Conservation (phyloP, 371 early-diverging fungal species). For the Haplosporangium sp. region DNA sequence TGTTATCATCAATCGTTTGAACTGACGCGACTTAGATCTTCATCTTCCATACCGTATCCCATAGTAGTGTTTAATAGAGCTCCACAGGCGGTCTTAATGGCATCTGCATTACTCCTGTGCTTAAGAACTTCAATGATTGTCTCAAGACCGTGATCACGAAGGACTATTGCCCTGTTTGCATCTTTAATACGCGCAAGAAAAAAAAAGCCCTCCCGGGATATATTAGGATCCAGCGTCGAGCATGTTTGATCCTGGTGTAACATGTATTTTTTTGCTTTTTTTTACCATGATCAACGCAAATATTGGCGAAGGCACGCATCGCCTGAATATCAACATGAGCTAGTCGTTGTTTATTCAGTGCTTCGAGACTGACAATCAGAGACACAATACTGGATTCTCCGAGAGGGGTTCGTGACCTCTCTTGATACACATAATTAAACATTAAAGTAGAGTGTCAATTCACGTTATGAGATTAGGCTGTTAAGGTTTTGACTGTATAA, state of each 20-base stretch:
- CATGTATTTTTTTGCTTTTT: background rate
- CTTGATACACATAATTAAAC: slow-evolving; percentile 34
- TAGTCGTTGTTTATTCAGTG: slow-evolving; percentile 47
- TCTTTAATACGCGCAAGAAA: slow-evolving; percentile 57
- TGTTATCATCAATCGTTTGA: background rate
- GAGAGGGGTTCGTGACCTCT: slow-evolving; percentile 60
- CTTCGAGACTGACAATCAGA: slow-evolving; percentile 52
- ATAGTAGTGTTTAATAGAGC: slow-evolving; percentile 81
- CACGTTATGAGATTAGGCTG: background rate
- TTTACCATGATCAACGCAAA: slow-evolving; percentile 84
- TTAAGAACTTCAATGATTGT: slow-evolving; percentile 59
- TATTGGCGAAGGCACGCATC: slow-evolving; percentile 79
- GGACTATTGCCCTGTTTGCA: slow-evolving; percentile 72
- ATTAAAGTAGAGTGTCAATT: slow-evolving; percentile 1
- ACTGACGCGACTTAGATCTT: background rate
- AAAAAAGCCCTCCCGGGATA: background rate
- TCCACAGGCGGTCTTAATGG: slow-evolving; percentile 73
- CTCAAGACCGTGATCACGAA: slow-evolving; percentile 63
- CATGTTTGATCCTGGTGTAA: background rate
- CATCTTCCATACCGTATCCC: slow-evolving; percentile 72
- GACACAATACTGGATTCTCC: slow-evolving; percentile 60
- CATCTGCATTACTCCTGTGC: slow-evolving; percentile 50
- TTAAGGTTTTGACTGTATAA: background rate
- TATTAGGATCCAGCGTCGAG: too few relatives aligned
- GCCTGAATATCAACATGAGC: slow-evolving; percentile 66